phyloP scores from a whole-genome alignment of 805 yeast genomes.

The Nakazawaea ambrosiae region DNA sequence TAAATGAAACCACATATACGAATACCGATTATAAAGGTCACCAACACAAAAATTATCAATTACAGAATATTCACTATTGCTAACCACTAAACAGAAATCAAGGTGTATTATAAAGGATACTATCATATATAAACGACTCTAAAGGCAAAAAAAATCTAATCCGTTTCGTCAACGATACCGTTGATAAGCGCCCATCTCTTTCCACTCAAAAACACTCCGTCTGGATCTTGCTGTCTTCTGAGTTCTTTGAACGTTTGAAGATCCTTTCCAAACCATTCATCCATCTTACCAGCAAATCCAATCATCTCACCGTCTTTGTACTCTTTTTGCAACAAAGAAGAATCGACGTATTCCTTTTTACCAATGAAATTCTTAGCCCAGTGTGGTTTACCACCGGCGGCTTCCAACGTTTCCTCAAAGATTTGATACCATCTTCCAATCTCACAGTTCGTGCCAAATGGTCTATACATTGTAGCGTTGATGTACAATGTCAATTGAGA shows the following conservation, averaged over 20 bases:
- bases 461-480: slow-evolving; percentile 94
- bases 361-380: slow-evolving; percentile 97
- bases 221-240: slow-evolving; percentile 69
- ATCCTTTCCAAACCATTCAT: slow-evolving; percentile 76
- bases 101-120: too few relatives aligned
- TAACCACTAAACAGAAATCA: too few relatives aligned
- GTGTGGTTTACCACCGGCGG: slow-evolving; percentile 90
- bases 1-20: too few relatives aligned
- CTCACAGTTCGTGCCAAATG: slow-evolving; percentile 72
- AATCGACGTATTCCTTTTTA: slow-evolving; percentile 22
- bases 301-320: slow-evolving; percentile 64
- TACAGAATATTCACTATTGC: too few relatives aligned
- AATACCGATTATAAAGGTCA: too few relatives aligned
- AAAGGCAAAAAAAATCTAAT: not conserved
- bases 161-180: slow-evolving; percentile 44
- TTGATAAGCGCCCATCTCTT: slow-evolving; percentile 77
- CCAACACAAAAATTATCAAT: too few relatives aligned
- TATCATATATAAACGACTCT: too few relatives aligned
- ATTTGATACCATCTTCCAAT: slow-evolving; percentile 72
- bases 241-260: slow-evolving; percentile 53
- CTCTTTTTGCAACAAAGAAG: slow-evolving; percentile 15
- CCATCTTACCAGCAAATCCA: slow-evolving; percentile 65
- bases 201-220: slow-evolving; percentile 73
- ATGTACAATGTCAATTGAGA: slow-evolving; percentile 78
- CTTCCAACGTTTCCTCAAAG: slow-evolving; percentile 74